Base-by-base conservation (phyloP, 129 eudicot species). In the Artemisia tridentata region DNA sequence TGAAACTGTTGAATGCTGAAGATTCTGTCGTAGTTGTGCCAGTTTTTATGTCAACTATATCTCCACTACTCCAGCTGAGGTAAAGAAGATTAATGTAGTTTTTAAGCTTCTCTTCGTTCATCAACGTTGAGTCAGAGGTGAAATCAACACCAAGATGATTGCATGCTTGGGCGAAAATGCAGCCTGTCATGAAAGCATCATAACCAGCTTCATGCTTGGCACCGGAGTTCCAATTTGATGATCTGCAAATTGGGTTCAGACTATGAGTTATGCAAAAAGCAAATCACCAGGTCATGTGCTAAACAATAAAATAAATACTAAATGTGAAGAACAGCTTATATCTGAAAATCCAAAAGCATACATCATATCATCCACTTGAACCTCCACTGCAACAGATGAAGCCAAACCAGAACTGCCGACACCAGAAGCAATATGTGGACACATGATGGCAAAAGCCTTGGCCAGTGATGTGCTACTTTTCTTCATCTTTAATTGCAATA, bases 121-220 rank as follows among this genome's bases (percentile, higher is more conserved):
- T 63, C 16, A 88, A 54, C 17, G 77, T 66, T 11, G 69, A 29
- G 2, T 67, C 51, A 21, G 61, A 55, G 52, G 64, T 62, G 62
- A 90, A 84, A 58, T 82, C 80, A 29, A 95, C 66, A 57, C 83
- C 89, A 18, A 95, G 78, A 79, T 80, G 82, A 74, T 65, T 78
- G 91, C 97, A 95, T 72, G 91, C 63, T 78, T 90, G 96, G n/a
- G 99, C 88, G 57, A 95, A 90, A 54, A 95, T 75, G 65, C 96
- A 87, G 21, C 99, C 99, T 0, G 97, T 95, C 97, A 95, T 95
- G 75, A 95, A 95, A 27, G 99, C 96, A 79, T 95, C 99, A 53
- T 95, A 95, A 58, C 99, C 99, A 46, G 99, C 99, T 84, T 95
- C 97, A 56, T 95, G 99, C 68, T 90, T 90, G 67, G 92, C 92